A percentile compares a stretch with the other conserved stretches of the same genome.
Evolutionary conservation across 768 basidiomycete genomes (phyloP).

Genomic region (Vishniacozyma victoriae): DNA sequence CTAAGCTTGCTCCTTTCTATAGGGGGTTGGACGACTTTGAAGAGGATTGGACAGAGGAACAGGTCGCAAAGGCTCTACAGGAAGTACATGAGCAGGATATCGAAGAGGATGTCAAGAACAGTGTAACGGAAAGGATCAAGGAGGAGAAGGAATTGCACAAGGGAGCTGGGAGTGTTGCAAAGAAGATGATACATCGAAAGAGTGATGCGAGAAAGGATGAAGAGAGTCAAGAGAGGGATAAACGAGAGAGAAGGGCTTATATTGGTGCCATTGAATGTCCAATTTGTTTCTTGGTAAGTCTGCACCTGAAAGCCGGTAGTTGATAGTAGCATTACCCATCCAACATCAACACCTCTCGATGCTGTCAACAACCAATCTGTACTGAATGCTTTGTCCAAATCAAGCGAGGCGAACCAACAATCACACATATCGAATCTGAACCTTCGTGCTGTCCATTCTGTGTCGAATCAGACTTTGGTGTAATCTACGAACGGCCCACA

Average conservation of each 20-base stretch:
- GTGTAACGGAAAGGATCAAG: slow-evolving; percentile 30
- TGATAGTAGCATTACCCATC: slow-evolving; percentile 80
- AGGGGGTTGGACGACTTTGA: slow-evolving; percentile 90
- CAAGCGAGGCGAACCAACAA: slow-evolving; percentile 88
- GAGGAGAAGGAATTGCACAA: slow-evolving; percentile 14
- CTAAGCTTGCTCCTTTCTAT: slow-evolving; percentile 91
- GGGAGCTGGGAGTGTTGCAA: slow-evolving; percentile 16
- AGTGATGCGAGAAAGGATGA: slow-evolving; percentile 19
- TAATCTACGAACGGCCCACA: slow-evolving; percentile 67
- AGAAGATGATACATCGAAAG: slow-evolving; percentile 28
- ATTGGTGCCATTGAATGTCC: slow-evolving; percentile 86
- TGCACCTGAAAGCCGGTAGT: slow-evolving; percentile 14
- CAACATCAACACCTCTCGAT: slow-evolving; percentile 94
- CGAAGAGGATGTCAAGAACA: slow-evolving; percentile 35
- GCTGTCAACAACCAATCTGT: slow-evolving; percentile 97
- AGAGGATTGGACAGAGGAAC: slow-evolving; percentile 80
- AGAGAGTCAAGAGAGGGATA: slow-evolving; percentile 29
- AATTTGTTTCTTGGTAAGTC: slow-evolving; percentile 88
- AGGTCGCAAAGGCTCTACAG: slow-evolving; percentile 50
- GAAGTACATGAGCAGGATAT: slow-evolving; percentile 39
- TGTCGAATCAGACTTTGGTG: slow-evolving; percentile 93
- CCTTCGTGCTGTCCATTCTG: slow-evolving; percentile 97
- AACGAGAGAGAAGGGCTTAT: slow-evolving; percentile 74
- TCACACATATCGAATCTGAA: slow-evolving; percentile 92
- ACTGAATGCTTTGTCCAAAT: slow-evolving; percentile 99